A percentile compares a stretch with the other conserved stretches of the same genome.
Conservation (phyloP, 306 rosid species). For the Mucuna pruriens region DNA sequence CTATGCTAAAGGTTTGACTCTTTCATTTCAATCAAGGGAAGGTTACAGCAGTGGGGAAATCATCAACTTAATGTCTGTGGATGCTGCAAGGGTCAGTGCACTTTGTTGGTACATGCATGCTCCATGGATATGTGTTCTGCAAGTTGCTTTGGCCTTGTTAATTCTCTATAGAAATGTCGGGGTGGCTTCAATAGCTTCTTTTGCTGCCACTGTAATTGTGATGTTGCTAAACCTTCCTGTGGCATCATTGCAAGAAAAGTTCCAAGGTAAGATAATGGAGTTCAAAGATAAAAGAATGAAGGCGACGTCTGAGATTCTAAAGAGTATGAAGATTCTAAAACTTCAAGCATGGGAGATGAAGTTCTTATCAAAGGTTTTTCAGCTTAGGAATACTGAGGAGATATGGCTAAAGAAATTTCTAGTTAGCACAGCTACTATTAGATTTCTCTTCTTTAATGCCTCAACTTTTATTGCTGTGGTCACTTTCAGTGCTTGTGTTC, state of each 20-base stretch:
- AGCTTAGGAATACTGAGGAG: not conserved
- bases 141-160: not conserved
- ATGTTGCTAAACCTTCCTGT: not conserved
- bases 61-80: constrained; percentile 1
- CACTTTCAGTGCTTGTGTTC: not conserved
- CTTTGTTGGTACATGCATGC: not conserved
- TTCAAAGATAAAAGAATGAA: not conserved
- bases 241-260: not conserved
- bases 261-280: not conserved
- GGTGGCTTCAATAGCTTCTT: not conserved
- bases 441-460: not conserved
- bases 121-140: not conserved
- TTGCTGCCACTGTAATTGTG: not conserved
- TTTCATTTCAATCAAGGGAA: not conserved
- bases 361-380: constrained; percentile 9
- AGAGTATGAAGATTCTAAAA: constrained; percentile 11
- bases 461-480: not conserved
- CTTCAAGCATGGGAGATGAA: constrained; percentile 11
- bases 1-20: not conserved
- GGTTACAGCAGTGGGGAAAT: not conserved
- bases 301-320: not conserved
- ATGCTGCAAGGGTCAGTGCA: not conserved
- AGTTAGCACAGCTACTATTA: not conserved
- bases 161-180: not conserved
- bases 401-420: not conserved